These are phyloP conservation scores for Termitomyces sp. DNA, from an alignment of 768 basidiomycete genomes.

Conservation along the genomic window DNA sequence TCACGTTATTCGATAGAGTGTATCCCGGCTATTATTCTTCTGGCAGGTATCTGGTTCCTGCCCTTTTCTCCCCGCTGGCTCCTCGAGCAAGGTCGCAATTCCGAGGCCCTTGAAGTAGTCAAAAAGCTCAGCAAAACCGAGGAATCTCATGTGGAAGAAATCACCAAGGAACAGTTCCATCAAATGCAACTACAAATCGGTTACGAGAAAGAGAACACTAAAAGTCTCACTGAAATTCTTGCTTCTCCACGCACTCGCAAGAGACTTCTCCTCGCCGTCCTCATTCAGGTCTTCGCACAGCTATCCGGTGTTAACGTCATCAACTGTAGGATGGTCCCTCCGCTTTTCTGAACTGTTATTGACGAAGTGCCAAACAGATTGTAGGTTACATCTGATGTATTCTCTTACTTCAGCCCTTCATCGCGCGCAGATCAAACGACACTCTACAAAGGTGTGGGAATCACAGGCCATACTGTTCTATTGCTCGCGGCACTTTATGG, in stretches of 20 bases:
- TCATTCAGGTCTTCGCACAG: not conserved
- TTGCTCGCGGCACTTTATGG: not conserved
- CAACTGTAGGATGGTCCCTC: not conserved
- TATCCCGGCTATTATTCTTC: not conserved
- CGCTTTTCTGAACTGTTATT: not conserved
- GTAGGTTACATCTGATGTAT: not conserved
- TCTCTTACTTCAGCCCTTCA: not conserved
- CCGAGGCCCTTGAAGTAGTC: not conserved
- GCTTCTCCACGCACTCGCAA: not conserved
- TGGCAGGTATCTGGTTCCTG: not conserved
- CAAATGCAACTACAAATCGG: not conserved
- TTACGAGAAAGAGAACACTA: not conserved
- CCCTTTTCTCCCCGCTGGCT: not conserved
- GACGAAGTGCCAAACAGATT: not conserved
- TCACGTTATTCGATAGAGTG: not conserved
- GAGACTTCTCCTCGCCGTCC: not conserved
- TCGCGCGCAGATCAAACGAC: not conserved
- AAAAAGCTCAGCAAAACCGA: not conserved
- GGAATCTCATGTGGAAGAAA: not conserved
- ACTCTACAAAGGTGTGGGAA: not conserved
- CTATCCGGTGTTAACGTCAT: not conserved
- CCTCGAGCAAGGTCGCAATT: not conserved
- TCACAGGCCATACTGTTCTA: not conserved
- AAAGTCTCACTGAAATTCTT: not conserved
- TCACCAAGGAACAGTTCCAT: not conserved